Evolutionary conservation across 768 basidiomycete species (phyloP), one percentile per base, ranked within the genome.

Genomic region (Pisolithus albus): DNA sequence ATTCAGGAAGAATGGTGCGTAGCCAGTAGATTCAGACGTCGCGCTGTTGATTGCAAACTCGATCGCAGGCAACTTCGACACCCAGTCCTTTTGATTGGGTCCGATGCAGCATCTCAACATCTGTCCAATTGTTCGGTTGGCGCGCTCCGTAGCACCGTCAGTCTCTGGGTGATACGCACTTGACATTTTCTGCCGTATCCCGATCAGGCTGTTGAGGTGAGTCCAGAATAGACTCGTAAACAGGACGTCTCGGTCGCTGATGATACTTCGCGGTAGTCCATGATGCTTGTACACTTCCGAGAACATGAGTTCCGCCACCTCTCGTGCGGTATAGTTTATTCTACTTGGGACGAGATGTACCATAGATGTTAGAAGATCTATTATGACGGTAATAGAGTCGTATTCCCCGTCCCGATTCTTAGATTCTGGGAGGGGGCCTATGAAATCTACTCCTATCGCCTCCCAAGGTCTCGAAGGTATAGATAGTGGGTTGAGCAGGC

Each of bases 251-350:
- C 62, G 38, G 39, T 71, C 63, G 2, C 50, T 57, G 2, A 70
- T 49, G 0, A 70, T 62, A 0, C 13, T 3, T 1, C 32, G 49
- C 0, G 55, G 57, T 0, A 56, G 11, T 0, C 60, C 47, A 9
- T 59, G 73, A 0, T 59, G 55, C 11, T 68, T 70, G 28, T 73
- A 74, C 0, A 75, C 58, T 3, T 64, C 36, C 1, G 59, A 59
- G 37, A 73, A 72, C 23, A 74, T 56, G 0, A 73, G 15, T 38
- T 74, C 64, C 0, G 73, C 72, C 0, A 78, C 47, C 0, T 76
- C 65, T 1, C 39, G 37, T 0, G 75, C 66, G 0, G 45, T 61
- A 32, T 71, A 73, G 6, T 54, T 68, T 46, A 5, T 44, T 19
- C 15, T 18, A 3, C 56, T 54, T 0, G 59, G 62, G 0, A 61